These are phyloP conservation scores for Flueggea neowawraea DNA, from an alignment of 441 rosid genomes.

Conservation along the genomic window DNA sequence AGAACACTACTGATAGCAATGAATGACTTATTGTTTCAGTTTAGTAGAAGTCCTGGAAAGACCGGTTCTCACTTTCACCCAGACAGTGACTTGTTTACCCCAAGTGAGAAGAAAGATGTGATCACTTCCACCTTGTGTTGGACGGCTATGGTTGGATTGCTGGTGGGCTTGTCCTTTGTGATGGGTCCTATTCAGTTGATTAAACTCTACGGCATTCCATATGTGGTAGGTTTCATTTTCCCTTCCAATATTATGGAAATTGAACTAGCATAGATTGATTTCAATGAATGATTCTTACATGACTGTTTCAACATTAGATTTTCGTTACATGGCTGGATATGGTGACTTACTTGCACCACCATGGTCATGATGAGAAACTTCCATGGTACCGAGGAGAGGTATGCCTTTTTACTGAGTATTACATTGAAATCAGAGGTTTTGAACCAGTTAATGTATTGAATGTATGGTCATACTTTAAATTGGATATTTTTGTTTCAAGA, in stretches of 20 bases:
- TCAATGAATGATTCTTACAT: background rate
- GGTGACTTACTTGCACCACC: constrained; percentile 95
- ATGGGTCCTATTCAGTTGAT: constrained; percentile 63
- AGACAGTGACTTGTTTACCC: constrained; percentile 54
- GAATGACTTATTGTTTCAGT: constrained; percentile 28
- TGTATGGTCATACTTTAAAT: too few species aligned
- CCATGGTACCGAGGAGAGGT: constrained; percentile 99
- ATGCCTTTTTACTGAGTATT: background rate
- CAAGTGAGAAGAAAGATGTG: constrained; percentile 61
- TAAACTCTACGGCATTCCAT: constrained; percentile 83
- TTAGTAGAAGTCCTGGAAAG: constrained; percentile 93
- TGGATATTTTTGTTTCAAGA: too few species aligned
- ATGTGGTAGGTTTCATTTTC: constrained; percentile 40
- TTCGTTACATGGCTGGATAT: constrained; percentile 79
- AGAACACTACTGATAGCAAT: background rate
- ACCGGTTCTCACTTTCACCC: constrained; percentile 91
- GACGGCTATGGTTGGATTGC: constrained; percentile 60
- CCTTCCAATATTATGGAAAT: background rate
- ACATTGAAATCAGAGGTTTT: too few species aligned
- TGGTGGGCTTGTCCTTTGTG: constrained; percentile 39
- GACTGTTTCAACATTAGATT: constrained; percentile 8
- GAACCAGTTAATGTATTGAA: too few species aligned
- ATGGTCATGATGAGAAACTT: constrained; percentile 77
- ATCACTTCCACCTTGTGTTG: constrained; percentile 75
- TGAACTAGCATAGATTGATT: background rate